These are phyloP conservation scores for Beverwykella pulmonaria DNA, from an alignment of 495 filamentous ascomycete genomes.

Conservation along the genomic window DNA sequence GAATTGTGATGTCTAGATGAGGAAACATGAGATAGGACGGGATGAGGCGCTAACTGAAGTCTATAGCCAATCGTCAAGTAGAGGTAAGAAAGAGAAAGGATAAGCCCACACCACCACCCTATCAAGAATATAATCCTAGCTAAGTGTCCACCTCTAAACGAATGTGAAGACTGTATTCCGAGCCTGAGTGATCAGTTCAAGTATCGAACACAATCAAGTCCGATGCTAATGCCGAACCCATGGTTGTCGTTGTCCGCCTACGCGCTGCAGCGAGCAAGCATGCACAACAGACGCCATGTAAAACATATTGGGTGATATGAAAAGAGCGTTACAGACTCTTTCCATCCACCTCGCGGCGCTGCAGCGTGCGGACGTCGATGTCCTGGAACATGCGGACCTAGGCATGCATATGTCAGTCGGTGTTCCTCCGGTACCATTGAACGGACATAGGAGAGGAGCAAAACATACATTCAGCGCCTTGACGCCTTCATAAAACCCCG, in stretches of 20 bases:
- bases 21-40: too few relatives aligned
- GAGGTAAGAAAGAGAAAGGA: background rate
- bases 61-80: background rate
- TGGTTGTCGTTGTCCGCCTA: background rate
- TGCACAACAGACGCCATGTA: background rate
- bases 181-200: background rate
- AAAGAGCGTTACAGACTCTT: conserved; percentile 14
- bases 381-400: conserved; percentile 36
- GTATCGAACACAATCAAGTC: background rate
- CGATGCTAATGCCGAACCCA: background rate
- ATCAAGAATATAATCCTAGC: too few relatives aligned
- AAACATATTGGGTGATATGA: background rate
- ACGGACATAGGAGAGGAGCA: background rate
- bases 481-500: conserved; percentile 37
- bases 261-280: background rate
- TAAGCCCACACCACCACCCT: too few relatives aligned
- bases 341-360: conserved; percentile 30
- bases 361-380: conserved; percentile 24
- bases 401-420: background rate
- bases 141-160: background rate
- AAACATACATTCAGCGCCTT: conserved; percentile 48
- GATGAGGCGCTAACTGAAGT: too few relatives aligned
- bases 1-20: too few relatives aligned
- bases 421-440: too few relatives aligned
- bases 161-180: background rate